Evolutionary conservation across 208 protist genomes (phyloP).

Genomic region (Trichomonas gallinae): DNA sequence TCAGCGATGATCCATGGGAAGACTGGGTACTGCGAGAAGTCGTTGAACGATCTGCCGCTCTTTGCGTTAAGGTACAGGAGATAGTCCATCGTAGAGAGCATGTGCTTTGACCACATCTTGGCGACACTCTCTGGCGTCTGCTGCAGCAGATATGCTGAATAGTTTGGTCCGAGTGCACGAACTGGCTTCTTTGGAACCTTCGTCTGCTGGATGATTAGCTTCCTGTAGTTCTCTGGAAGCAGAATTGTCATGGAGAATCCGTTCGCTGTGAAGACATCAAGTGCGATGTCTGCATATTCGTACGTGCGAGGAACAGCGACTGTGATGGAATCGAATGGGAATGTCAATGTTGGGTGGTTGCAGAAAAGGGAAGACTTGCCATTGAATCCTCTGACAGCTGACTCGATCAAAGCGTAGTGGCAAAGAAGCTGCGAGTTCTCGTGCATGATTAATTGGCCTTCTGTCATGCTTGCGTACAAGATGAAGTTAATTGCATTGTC

Average conservation of each 20-base stretch:
- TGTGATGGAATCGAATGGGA: background rate
- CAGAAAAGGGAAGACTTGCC: background rate
- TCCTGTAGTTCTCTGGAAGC: background rate
- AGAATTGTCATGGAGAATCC: background rate
- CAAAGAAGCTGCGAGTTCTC: background rate
- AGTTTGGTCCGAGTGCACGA: background rate
- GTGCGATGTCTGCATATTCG: background rate
- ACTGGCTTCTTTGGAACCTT: background rate
- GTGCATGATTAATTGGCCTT: background rate
- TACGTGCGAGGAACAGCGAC: background rate
- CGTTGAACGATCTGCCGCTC: background rate
- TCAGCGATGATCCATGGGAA: background rate
- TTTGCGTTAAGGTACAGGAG: background rate
- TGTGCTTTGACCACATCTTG: background rate
- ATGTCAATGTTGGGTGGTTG: background rate
- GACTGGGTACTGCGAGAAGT: background rate
- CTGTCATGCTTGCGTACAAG: background rate
- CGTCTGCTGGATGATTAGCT: background rate
- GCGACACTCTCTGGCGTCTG: background rate
- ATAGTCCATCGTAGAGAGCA: background rate
- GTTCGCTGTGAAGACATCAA: background rate
- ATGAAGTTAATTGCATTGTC: background rate
- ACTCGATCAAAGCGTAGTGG: background rate
- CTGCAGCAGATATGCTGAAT: background rate
- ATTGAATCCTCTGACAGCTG: background rate